Percentiles rank a stretch among this genome's conserved stretches.
Evolutionary conservation across 2,329 filamentous ascomycete genomes (phyloP).

Genomic region (Fonsecaea erecta): DNA sequence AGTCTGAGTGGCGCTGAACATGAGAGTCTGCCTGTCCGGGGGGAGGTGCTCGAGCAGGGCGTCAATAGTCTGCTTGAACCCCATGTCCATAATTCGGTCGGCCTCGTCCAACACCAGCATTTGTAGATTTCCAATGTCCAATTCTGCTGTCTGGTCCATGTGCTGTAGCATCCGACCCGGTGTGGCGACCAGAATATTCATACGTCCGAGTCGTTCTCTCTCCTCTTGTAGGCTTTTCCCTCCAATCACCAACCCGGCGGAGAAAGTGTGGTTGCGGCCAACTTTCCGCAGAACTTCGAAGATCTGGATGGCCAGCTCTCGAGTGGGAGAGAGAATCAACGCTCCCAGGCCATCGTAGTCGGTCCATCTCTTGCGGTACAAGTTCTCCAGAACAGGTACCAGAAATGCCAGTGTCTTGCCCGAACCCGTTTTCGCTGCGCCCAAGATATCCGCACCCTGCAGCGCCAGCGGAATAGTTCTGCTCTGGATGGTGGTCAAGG

Average conservation of each 20-base stretch:
- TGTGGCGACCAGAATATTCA: slow-evolving; percentile 97
- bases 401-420: slow-evolving; percentile 95
- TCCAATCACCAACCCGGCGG: slow-evolving; percentile 89
- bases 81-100: slow-evolving; percentile 97
- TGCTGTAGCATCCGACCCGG: slow-evolving; percentile 95
- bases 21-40: slow-evolving; percentile 80
- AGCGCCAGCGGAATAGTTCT: slow-evolving; percentile 86
- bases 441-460: slow-evolving; percentile 84
- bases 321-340: slow-evolving; percentile 89
- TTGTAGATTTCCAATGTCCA: slow-evolving; percentile 88
- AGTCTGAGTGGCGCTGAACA: slow-evolving; percentile 96
- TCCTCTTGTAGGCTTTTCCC: slow-evolving; percentile 90
- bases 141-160: slow-evolving; percentile 86
- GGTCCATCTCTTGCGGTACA: slow-evolving; percentile 87
- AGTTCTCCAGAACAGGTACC: slow-evolving; percentile 86
- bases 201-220: slow-evolving; percentile 78
- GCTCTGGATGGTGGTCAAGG: slow-evolving; percentile 87
- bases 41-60: slow-evolving; percentile 92
- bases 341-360: slow-evolving; percentile 90
- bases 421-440: slow-evolving; percentile 92
- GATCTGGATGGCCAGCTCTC: slow-evolving; percentile 94
- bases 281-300: slow-evolving; percentile 93
- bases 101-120: slow-evolving; percentile 95
- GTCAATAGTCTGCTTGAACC: slow-evolving; percentile 87
- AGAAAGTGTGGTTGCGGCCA: slow-evolving; percentile 85